phyloP scores from a whole-genome alignment of 306 rosid genomes.

The peach (Prunus persica) region DNA sequence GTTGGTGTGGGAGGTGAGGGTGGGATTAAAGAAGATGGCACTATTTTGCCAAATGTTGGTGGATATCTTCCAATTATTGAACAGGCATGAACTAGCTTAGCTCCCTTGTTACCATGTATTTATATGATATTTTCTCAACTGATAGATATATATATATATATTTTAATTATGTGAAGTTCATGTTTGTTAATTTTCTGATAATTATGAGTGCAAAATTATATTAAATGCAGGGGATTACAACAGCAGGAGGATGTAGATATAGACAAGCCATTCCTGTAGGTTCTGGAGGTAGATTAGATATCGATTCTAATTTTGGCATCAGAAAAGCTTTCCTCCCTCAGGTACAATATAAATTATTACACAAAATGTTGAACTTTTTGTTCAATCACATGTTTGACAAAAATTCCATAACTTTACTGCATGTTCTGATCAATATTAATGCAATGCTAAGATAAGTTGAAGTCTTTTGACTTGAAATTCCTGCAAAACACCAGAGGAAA shows the following conservation, averaged over 20 bases:
- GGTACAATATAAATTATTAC: constrained; percentile 33
- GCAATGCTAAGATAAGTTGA: too few relatives aligned
- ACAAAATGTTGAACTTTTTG: background rate
- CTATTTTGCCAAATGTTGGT: constrained; percentile 78
- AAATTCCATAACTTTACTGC: too few relatives aligned
- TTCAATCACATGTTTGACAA: too few relatives aligned
- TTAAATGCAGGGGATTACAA: constrained; percentile 60
- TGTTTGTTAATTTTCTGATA: background rate
- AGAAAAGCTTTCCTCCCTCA: constrained; percentile 91
- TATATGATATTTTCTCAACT: background rate
- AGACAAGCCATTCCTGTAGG: constrained; percentile 83
- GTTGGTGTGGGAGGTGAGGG: constrained; percentile 98
- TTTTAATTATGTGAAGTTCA: background rate
- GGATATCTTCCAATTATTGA: constrained; percentile 90
- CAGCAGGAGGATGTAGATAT: constrained; percentile 81
- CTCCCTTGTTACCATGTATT: too few relatives aligned
- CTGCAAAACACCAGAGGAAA: background rate
- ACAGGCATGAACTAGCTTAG: constrained; percentile 44
- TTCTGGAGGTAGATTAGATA: constrained; percentile 59
- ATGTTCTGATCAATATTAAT: too few relatives aligned
- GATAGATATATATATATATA: background rate
- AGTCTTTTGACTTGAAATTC: background rate
- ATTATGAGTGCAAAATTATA: constrained; percentile 2
- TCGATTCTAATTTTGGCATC: constrained; percentile 68
- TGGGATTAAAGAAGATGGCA: constrained; percentile 68